A percentile compares a stretch with the other conserved stretches of the same genome.
Conservation (phyloP, 768 basidiomycete species). For the Termitomyces sp. region DNA sequence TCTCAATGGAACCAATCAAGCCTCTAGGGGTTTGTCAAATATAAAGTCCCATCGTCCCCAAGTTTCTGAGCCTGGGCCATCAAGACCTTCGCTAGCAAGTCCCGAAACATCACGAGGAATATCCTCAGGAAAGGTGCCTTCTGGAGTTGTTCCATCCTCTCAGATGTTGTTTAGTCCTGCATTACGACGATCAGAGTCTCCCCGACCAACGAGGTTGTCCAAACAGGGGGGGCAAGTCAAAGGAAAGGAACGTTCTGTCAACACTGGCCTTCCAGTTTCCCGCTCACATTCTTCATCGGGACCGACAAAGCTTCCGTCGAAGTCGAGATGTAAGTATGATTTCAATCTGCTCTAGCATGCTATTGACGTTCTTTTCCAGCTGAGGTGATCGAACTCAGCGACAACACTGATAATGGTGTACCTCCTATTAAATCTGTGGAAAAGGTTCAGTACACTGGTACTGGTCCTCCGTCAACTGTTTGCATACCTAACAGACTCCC, state of each 20-base stretch:
- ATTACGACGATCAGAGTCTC: neutral
- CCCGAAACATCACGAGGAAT: neutral
- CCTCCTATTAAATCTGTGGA: neutral
- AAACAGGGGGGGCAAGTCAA: neutral
- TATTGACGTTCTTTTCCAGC: neutral
- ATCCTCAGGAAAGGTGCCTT: neutral
- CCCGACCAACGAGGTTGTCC: neutral
- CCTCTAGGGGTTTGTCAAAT: neutral
- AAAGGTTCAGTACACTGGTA: neutral
- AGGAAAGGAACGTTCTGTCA: neutral
- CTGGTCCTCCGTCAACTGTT: constrained; percentile 3
- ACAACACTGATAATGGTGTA: neutral
- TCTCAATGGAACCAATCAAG: neutral
- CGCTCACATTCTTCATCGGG: constrained; percentile 1
- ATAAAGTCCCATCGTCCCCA: neutral
- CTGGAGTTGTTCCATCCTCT: neutral
- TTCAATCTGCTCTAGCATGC: neutral
- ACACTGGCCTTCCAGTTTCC: neutral
- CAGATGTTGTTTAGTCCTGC: neutral
- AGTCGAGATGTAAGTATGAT: neutral
- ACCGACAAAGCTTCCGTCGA: neutral
- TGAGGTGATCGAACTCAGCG: constrained; percentile 8
- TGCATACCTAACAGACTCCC: neutral
- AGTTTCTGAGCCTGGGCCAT: neutral
- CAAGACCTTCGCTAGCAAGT: neutral